Conservation (phyloP, 495 filamentous ascomycete species). For the Lasiosphaeria miniovina region DNA sequence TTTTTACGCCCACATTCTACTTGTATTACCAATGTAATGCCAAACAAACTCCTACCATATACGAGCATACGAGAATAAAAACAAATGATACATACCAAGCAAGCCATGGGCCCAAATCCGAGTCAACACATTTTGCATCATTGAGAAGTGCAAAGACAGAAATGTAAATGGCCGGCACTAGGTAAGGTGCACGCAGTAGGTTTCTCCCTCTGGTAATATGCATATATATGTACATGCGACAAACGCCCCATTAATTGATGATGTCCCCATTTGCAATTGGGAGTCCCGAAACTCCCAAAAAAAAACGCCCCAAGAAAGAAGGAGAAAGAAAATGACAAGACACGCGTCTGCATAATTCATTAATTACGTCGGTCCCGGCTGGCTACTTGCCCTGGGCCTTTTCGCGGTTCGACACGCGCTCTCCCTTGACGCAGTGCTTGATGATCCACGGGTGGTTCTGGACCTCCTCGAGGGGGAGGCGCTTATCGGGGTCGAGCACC, state of each 20-base stretch:
- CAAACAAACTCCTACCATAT: too few relatives aligned
- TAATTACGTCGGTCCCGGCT: neutral
- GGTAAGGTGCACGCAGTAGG: too few relatives aligned
- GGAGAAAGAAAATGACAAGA: too few relatives aligned
- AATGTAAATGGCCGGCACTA: too few relatives aligned
- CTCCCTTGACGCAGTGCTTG: slow-evolving; percentile 88
- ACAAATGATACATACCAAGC: too few relatives aligned
- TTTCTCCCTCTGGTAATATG: neutral
- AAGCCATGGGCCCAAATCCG: too few relatives aligned
- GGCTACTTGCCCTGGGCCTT: slow-evolving; percentile 28
- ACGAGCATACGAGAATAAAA: too few relatives aligned
- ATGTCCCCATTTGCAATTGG: neutral
- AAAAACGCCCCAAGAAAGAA: too few relatives aligned
- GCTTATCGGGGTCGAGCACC: slow-evolving; percentile 90
- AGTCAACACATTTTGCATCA: too few relatives aligned
- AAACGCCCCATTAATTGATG: slow-evolving; percentile 4
- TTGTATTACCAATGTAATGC: neutral
- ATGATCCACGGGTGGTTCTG: slow-evolving; percentile 93
- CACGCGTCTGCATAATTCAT: slow-evolving; percentile 1
- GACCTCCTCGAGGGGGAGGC: slow-evolving; percentile 85
- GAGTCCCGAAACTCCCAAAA: too few relatives aligned
- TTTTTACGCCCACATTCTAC: too few relatives aligned
- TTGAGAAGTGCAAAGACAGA: too few relatives aligned
- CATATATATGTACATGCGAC: neutral
- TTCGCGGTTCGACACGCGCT: slow-evolving; percentile 55